Evolutionary conservation across 768 basidiomycete species (phyloP).

Genomic region (Favolaschia claudopus): DNA sequence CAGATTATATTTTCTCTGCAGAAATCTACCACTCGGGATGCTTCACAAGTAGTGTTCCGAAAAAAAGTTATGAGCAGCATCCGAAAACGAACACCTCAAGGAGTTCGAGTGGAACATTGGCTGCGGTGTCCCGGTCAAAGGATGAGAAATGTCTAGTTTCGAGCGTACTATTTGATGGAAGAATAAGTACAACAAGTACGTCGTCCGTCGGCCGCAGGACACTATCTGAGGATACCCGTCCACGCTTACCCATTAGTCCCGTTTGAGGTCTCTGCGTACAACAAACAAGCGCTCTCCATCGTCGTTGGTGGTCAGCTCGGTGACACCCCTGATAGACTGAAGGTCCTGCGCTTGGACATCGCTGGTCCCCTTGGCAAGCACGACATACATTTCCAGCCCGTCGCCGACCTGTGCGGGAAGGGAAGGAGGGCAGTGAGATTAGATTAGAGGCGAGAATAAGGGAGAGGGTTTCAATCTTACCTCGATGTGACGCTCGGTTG

Average conservation of each 20-base stretch:
- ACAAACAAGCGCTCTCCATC: conserved; percentile 83
- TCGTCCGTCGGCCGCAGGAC: too few relatives aligned
- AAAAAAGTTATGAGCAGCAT: too few relatives aligned
- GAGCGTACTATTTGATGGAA: background rate
- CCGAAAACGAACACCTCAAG: too few relatives aligned
- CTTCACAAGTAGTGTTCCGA: too few relatives aligned
- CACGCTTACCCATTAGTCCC: conserved; percentile 57
- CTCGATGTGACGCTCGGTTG: conserved; percentile 99
- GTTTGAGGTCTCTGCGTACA: conserved; percentile 81
- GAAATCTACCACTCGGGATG: too few relatives aligned
- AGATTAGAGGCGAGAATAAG: conserved; percentile 4
- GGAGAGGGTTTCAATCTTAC: conserved; percentile 53
- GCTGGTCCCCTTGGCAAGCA: conserved; percentile 75
- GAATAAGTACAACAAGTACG: conserved; percentile 11
- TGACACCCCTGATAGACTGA: conserved; percentile 59
- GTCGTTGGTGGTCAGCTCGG: conserved; percentile 66
- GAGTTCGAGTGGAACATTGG: too few relatives aligned
- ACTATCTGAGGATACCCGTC: background rate
- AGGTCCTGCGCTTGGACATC: conserved; percentile 66
- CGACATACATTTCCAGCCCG: conserved; percentile 91
- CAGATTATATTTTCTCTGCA: too few relatives aligned
- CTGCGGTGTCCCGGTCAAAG: too few relatives aligned
- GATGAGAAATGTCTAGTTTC: conserved; percentile 1
- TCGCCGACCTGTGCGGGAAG: conserved; percentile 79
- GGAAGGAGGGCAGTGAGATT: conserved; percentile 1